Evolutionary conservation across 108 stramenopile genomes (phyloP).

Genomic region (Schizochytrium sp.): DNA sequence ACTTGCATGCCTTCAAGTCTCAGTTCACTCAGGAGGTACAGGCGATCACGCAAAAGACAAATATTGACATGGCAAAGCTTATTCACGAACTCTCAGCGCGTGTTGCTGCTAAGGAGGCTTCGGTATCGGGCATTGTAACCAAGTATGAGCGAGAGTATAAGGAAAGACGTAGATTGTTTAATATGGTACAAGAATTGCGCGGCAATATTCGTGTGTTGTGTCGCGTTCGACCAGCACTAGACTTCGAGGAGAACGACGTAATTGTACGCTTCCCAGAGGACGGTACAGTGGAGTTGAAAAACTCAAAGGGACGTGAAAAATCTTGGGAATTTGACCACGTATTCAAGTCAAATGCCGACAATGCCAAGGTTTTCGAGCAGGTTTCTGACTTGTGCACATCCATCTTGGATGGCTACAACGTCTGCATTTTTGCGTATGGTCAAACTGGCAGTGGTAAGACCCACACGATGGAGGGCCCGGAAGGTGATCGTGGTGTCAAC

Average conservation of each 20-base stretch:
- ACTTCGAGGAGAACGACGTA: constrained; percentile 59
- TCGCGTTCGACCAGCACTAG: constrained; percentile 74
- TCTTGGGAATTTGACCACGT: constrained; percentile 65
- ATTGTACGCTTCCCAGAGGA: constrained; percentile 59
- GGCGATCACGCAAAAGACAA: not conserved
- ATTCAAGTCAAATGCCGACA: constrained; percentile 70
- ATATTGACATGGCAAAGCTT: not conserved
- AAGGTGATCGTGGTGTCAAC: constrained; percentile 70
- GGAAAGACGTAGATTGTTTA: constrained; percentile 66
- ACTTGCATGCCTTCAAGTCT: not conserved
- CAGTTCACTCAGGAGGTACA: not conserved
- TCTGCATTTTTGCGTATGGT: constrained; percentile 98
- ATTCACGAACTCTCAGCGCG: not conserved
- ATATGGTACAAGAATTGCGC: constrained; percentile 74
- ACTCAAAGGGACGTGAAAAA: not conserved
- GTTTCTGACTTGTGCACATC: constrained; percentile 92
- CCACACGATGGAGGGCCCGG: constrained; percentile 78
- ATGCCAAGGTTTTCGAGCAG: constrained; percentile 87
- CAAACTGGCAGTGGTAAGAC: constrained; percentile 86
- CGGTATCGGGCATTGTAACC: not conserved
- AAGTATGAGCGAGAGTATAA: constrained; percentile 61
- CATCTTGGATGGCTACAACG: constrained; percentile 98
- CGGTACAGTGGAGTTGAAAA: not conserved
- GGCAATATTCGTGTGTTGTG: constrained; percentile 80
- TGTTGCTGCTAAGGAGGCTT: not conserved